Evolutionary conservation across 164 flowering plant genomes (phyloP).

Genomic region (Vitis rupestris): DNA sequence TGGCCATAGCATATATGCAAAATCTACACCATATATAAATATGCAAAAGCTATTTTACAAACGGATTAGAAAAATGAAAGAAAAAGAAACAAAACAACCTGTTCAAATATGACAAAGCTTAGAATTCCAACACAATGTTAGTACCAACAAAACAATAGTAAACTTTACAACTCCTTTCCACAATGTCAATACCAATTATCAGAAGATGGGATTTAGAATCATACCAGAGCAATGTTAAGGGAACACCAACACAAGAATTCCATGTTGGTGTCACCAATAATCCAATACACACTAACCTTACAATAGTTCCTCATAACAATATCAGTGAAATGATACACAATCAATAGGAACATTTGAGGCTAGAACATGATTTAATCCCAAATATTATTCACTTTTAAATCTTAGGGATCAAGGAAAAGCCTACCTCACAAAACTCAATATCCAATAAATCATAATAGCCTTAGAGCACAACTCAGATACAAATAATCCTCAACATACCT

Average conservation of each 20-base stretch:
- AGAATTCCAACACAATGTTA: too few relatives aligned
- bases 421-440: slow-evolving; percentile 25
- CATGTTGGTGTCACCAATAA: slow-evolving; percentile 46
- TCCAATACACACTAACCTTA: slow-evolving; percentile 45
- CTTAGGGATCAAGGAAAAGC: neutral
- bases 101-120: too few relatives aligned
- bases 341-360: slow-evolving; percentile 19
- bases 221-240: slow-evolving; percentile 49
- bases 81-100: too few relatives aligned
- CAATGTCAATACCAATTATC: slow-evolving; percentile 21
- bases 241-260: slow-evolving; percentile 47
- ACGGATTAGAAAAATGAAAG: too few relatives aligned
- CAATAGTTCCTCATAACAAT: slow-evolving; percentile 44
- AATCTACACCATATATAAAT: too few relatives aligned
- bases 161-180: slow-evolving; percentile 12
- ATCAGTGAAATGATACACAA: slow-evolving; percentile 32
- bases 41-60: too few relatives aligned
- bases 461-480: slow-evolving; percentile 7
- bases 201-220: slow-evolving; percentile 29
- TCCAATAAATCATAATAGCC: slow-evolving; percentile 22
- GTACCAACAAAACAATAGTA: slow-evolving; percentile 8
- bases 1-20: too few relatives aligned
- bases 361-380: slow-evolving; percentile 19
- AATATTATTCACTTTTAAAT: slow-evolving; percentile 17
- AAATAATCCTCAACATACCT: neutral